Evolutionary conservation across 2,329 filamentous ascomycete species (phyloP).

Genomic region (Lachnellula suecica): DNA sequence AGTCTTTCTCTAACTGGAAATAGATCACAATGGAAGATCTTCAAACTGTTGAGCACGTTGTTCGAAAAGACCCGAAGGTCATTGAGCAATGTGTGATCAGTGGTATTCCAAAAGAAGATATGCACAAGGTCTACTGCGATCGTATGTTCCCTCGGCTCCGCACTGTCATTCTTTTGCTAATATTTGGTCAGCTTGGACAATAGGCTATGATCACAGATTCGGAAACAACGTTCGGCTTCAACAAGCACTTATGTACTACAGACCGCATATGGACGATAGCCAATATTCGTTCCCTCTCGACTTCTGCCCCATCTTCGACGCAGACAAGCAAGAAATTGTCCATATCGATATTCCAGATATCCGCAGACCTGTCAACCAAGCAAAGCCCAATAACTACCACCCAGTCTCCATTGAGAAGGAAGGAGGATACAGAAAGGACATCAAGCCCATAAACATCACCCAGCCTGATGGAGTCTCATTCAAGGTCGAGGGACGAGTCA

Average conservation of each 20-base stretch:
- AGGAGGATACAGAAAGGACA: constrained; percentile 72
- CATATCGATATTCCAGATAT: constrained; percentile 68
- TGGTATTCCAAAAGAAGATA: constrained; percentile 77
- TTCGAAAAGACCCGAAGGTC: constrained; percentile 77
- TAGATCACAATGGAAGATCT: constrained; percentile 91
- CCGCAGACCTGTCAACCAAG: constrained; percentile 71
- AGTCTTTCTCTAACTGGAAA: constrained; percentile 12
- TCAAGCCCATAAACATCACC: constrained; percentile 86
- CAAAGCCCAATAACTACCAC: constrained; percentile 76
- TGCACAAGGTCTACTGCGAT: constrained; percentile 96
- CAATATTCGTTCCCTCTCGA: constrained; percentile 92
- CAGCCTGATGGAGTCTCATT: constrained; percentile 91
- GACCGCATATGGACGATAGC: constrained; percentile 78
- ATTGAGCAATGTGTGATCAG: constrained; percentile 87
- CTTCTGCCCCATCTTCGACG: constrained; percentile 90
- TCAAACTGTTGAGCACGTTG: constrained; percentile 73
- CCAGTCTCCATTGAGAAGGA: constrained; percentile 68
- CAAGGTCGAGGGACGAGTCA: constrained; percentile 67
- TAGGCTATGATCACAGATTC: constrained; percentile 89
- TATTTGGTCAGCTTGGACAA: constrained; percentile 72
- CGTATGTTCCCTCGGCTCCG: constrained; percentile 48
- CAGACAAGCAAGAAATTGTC: constrained; percentile 66
- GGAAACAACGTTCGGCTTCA: constrained; percentile 77
- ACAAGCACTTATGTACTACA: constrained; percentile 95
- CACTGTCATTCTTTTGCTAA: constrained; percentile 14